Evolutionary conservation across 2,329 filamentous ascomycete species (phyloP).

Genomic region (Aspergillus puulaauensis): DNA sequence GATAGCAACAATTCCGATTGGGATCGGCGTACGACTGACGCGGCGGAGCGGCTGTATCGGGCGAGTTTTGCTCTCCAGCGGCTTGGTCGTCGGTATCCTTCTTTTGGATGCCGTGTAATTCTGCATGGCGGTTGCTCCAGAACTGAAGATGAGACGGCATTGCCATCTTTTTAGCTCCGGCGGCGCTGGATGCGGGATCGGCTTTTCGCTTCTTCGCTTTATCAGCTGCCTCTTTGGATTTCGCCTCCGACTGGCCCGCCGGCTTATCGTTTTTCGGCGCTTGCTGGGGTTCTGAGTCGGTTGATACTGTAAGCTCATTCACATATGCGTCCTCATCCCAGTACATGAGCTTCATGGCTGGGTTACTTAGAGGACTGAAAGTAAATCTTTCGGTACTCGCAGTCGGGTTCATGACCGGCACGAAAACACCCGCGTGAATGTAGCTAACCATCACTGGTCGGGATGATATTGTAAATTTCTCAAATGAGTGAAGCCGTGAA

Average conservation of each 20-base stretch:
- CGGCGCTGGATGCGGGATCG: constrained; percentile 34
- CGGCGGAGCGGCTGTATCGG: constrained; percentile 35
- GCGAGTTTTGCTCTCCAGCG: constrained; percentile 13
- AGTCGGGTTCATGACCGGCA: constrained; percentile 65
- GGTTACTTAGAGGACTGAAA: constrained; percentile 70
- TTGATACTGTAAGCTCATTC: constrained; percentile 62
- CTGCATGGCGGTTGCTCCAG: constrained; percentile 69
- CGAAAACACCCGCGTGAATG: constrained; percentile 82
- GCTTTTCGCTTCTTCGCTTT: constrained; percentile 50
- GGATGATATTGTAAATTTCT: constrained; percentile 75
- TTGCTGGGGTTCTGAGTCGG: constrained; percentile 40
- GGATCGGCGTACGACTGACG: constrained; percentile 62
- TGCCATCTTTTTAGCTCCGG: constrained; percentile 45
- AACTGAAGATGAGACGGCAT: constrained; percentile 68
- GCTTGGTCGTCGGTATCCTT: constrained; percentile 29
- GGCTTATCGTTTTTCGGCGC: constrained; percentile 22
- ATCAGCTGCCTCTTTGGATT: constrained; percentile 40
- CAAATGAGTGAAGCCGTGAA: constrained; percentile 67
- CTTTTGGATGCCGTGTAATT: constrained; percentile 57
- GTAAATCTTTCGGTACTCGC: constrained; percentile 62
- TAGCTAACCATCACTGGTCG: constrained; percentile 70
- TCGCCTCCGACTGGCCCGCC: constrained; percentile 20
- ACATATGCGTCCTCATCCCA: constrained; percentile 74
- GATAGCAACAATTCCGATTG: constrained; percentile 58
- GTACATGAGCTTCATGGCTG: constrained; percentile 67